Base-by-base conservation (phyloP, 176 grass and related monocot genomes). In the Avena eriantha region DNA sequence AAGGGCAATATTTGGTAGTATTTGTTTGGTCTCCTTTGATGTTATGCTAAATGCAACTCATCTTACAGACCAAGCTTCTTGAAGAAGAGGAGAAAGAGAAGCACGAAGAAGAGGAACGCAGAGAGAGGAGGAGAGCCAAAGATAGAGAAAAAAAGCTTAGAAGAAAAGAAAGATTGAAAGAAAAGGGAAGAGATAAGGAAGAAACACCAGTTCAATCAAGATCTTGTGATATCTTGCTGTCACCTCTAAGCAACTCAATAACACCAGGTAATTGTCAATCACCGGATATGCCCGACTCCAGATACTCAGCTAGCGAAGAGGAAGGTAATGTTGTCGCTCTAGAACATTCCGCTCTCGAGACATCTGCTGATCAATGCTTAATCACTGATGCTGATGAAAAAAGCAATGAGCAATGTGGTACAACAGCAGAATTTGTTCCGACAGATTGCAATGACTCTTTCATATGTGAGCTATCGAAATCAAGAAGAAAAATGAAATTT, bases 81-180 rank as follows among this genome's bases (percentile, higher is more conserved):
- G 97, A 98, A 84, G 97, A 98, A 94, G 97, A 96, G 70, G 97
- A 98, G 87, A 98, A 87, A 82, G 97, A 98, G 64, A 96, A 94
- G 48, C 90, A 85, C 8, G 94, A 98, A 89, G 97, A 98, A 89
- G 88, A 90, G 82, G 97, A 96, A 63, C 93, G 97, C 9, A 91
- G 91, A 73, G 89, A 90, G 82, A 94, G 91, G 63, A 93, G 92
- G 82, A 92, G 85, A 79, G 88, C 85, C 81, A 98, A 91, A 92
- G 97, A 98, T 78, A 89, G 90, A 84, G 90, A 98, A 90, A 98
- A 98, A 85, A 98, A 98, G 80, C 87, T 90, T 79, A 90, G 94
- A 47, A 96, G 94, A 87, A 98, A 94, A 94, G 94, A 96, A 69
- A 98, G 90, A 77, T 73, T 96, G 57, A 96, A 96, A 90, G 94